Base-by-base conservation (phyloP, 2,329 filamentous ascomycete species). In the Lachnellula suecica region DNA sequence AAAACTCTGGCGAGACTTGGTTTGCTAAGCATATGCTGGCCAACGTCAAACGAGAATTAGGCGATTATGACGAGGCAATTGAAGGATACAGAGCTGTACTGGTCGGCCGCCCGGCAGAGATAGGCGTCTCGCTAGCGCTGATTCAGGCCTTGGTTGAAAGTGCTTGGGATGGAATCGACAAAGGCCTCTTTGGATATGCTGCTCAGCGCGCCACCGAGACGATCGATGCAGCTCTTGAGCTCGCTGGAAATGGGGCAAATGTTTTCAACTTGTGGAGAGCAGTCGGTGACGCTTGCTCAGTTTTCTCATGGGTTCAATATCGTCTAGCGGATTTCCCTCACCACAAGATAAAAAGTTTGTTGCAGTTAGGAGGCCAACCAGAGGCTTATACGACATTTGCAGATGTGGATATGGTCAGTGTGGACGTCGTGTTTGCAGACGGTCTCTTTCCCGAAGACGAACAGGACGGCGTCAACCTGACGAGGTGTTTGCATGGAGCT, bases 211-310 rank as follows among this genome's bases (percentile, higher is more conserved):
- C 90, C 3, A 73, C 73, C 13, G 79, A 87, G 50, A 85, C 86
- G 1, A 81, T 99, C 47, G 68, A 79, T 10, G 84, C 88, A 51
- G 89, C 90, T 1, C 73, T 74, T 4, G 73, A 74, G 4, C 82
- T 92, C 34, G 79, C 79, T 1, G 73, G 79, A 29, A 76, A 78
- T 40, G 81, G 87, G 43, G 74, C 81, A 4, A 78, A 86, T 47
- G 87, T 89, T 0, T 97, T 97, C 74, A 99, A 97, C 67, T 81
- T 96, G 49, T 99, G 95, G 94, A 97, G 95, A 69, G 84, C 88
- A 5, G 78, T 97, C 7, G 94, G 87, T 4, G 94, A 97, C 72
- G 89, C 92, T 4, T 96, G 89, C 68, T 85, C 89, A 2, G 72
- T 96, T 0, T 97, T 95, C 64, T 88, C 88, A 1, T 87, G 81